Conservation (phyloP, 495 filamentous ascomycete genomes). For the Talaromyces thailandensis region DNA sequence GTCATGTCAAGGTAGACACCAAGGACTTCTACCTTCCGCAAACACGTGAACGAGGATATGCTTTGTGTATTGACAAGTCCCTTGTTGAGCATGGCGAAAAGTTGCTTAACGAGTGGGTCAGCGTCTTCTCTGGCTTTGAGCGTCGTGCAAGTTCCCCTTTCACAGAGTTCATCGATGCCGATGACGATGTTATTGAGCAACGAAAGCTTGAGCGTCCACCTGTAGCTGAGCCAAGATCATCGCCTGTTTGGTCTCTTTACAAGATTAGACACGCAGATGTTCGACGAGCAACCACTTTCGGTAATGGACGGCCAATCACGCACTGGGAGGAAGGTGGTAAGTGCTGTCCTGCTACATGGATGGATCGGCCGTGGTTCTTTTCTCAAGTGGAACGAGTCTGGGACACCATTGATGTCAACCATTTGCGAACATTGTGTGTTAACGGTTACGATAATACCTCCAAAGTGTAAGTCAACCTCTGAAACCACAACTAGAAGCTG, state of each 20-base stretch:
- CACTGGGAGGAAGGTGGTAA: constrained; percentile 44
- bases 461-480: constrained; percentile 45
- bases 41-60: constrained; percentile 63
- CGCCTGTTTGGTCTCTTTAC: constrained; percentile 46
- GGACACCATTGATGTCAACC: constrained; percentile 61
- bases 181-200: constrained; percentile 46
- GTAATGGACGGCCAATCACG: constrained; percentile 45
- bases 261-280: constrained; percentile 45
- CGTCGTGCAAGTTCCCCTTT: constrained; percentile 56
- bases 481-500: background rate
- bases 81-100: constrained; percentile 15
- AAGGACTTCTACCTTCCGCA: constrained; percentile 77
- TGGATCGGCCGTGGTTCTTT: constrained; percentile 38
- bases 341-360: constrained; percentile 46
- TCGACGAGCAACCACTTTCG: constrained; percentile 36
- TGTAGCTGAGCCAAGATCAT: constrained; percentile 23
- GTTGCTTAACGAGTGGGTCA: constrained; percentile 21
- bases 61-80: constrained; percentile 49
- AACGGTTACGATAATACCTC: constrained; percentile 48
- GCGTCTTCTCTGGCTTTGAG: constrained; percentile 33
- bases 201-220: constrained; percentile 41
- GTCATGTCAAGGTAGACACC: constrained; percentile 45
- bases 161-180: constrained; percentile 49
- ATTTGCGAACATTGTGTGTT: constrained; percentile 31
- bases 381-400: constrained; percentile 46